Evolutionary conservation across 1,139 yeast species (phyloP).

Genomic region (Zhuliangozyma blackwelliae): DNA sequence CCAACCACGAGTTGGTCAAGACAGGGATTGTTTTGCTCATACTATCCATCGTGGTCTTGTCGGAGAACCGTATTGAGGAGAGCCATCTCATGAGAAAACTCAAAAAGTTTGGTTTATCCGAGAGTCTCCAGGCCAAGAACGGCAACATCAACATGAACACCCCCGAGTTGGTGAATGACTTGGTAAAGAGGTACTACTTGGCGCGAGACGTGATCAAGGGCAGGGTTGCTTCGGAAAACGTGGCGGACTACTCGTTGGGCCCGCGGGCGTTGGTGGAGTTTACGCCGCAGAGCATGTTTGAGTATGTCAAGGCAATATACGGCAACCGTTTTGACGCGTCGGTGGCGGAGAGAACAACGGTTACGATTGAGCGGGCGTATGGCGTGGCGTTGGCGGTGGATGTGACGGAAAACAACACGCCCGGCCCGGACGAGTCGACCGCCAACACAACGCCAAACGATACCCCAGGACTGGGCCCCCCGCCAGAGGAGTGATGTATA

Average conservation of each 20-base stretch:
- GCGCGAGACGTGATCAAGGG: constrained; percentile 14
- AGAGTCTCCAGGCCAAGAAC: constrained; percentile 16
- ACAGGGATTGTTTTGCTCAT: constrained; percentile 26
- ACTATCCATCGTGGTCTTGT: constrained; percentile 25
- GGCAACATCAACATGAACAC: constrained; percentile 21
- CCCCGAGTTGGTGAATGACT: constrained; percentile 24
- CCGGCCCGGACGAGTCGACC: background rate
- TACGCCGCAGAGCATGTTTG: constrained; percentile 25
- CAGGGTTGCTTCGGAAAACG: constrained; percentile 13
- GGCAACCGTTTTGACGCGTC: constrained; percentile 22
- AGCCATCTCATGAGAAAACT: constrained; percentile 19
- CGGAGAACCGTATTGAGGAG: constrained; percentile 33
- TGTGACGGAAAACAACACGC: background rate
- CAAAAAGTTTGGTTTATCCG: constrained; percentile 27
- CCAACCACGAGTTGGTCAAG: constrained; percentile 27
- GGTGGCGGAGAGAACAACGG: constrained; percentile 17
- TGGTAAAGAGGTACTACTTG: constrained; percentile 32
- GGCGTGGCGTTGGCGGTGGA: constrained; percentile 12
- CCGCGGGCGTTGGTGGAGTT: constrained; percentile 32
- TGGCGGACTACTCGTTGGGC: constrained; percentile 28
- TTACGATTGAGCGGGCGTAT: constrained; percentile 27
- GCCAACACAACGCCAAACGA: background rate
- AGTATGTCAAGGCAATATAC: constrained; percentile 23
- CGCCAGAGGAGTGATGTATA: no score
- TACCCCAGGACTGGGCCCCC: background rate